Base-by-base conservation (phyloP, 306 rosid genomes). In the Acacia melanoxylon region DNA sequence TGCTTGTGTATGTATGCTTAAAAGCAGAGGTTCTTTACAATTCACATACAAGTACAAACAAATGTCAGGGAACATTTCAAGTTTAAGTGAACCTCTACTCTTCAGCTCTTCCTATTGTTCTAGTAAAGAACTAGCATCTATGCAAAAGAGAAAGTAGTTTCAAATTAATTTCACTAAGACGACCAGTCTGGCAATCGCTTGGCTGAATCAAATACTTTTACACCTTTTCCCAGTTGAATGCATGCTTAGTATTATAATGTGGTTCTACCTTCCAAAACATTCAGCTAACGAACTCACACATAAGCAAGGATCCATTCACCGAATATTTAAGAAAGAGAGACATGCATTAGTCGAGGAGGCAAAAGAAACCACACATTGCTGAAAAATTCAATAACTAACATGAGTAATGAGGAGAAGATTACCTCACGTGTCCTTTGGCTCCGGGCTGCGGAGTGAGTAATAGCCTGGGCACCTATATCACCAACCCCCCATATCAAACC, bases 401-500 rank as follows among this genome's bases (percentile, higher is more conserved):
- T 35, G 27, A 37, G 13, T n/a, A 46, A 58, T 22, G 41, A 49
- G n/a, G 51, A 74, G 41, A 35, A 11, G 1, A 22, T 24, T 68
- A 84, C 87, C 87, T 80, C 69, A 29, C 29, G 13, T 75, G 44
- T 82, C 72, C 52, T 45, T 29, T 76, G 69, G 63, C 61, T 49
- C 10, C 62, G 80, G 66, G 82, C 80, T 10, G 85, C 85, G 81
- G 66, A 85, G 33, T 87, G 67, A 37, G 90, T 85, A 65, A 89
- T 81, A 10, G 82, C 82, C 80, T 89, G 92, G 68, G 92, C 92
- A 87, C 90, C 92, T 56, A 89, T 82, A 77, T 89, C 92, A 76
- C 92, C 92, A 79, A 75, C 65, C 10, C 92, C 92, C 92, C 92
- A 89, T 63, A 89, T 89, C 68, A 89, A 22, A 78, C 88, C 89